phyloP scores from a whole-genome alignment of 192 early-diverging fungal species.

The Coemansia sp. region DNA sequence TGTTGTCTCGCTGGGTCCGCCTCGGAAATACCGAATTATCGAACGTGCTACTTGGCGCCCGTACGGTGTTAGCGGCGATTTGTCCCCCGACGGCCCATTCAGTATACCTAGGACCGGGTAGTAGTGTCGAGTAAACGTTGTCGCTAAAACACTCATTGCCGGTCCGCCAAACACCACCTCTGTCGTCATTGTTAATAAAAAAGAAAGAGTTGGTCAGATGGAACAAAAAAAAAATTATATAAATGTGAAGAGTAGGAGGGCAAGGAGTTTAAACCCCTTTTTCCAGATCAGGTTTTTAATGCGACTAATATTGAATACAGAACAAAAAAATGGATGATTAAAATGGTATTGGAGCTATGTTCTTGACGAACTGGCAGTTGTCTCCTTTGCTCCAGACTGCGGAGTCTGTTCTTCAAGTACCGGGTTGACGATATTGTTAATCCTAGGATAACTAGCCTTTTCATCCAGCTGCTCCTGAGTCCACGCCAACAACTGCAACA shows the following conservation, averaged over 20 bases:
- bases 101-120: constrained; percentile 51
- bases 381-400: background rate
- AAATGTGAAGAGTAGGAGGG: background rate
- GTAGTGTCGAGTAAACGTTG: constrained; percentile 35
- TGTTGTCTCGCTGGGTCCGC: constrained; percentile 2
- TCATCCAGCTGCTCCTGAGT: constrained; percentile 92
- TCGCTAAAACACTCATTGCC: constrained; percentile 15
- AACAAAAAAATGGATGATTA: background rate
- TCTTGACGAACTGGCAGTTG: background rate
- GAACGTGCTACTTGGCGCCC: constrained; percentile 45
- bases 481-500: constrained; percentile 95
- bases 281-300: background rate
- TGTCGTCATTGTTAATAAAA: background rate
- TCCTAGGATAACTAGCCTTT: constrained; percentile 79
- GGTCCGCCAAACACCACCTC: constrained; percentile 26
- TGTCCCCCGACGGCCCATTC: constrained; percentile 19
- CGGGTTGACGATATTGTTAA: constrained; percentile 82
- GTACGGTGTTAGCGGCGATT: constrained; percentile 21
- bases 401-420: constrained; percentile 60
- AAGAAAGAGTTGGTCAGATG: background rate
- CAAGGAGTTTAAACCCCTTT: background rate
- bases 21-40: constrained; percentile 39
- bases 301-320: background rate
- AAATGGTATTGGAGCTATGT: background rate
- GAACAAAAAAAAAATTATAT: constrained; percentile 9